phyloP scores from a whole-genome alignment of 345 rosid species.

The Moringa oleifera region DNA sequence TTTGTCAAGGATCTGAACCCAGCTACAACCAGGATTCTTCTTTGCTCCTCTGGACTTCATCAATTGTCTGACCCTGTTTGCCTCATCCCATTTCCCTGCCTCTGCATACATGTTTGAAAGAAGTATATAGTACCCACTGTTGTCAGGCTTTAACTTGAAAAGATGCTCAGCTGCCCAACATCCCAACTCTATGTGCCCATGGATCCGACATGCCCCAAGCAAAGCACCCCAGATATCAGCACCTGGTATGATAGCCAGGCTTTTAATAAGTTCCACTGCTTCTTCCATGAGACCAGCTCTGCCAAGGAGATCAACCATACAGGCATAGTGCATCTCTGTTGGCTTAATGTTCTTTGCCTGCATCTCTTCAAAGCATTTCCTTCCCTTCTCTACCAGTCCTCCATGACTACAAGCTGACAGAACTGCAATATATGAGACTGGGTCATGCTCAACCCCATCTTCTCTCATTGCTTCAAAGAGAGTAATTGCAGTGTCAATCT shows the following conservation, averaged over 20 bases:
- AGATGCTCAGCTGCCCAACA: conserved; percentile 47
- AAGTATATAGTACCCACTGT: conserved; percentile 40
- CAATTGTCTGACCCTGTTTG: conserved; percentile 31
- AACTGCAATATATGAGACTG: conserved; percentile 43
- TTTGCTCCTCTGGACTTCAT: conserved; percentile 44
- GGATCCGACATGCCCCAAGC: conserved; percentile 45
- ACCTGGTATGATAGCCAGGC: conserved; percentile 29
- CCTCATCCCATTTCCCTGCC: conserved; percentile 54
- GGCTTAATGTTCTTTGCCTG: conserved; percentile 24
- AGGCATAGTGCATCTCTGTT: conserved; percentile 42
- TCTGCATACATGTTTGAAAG: conserved; percentile 48
- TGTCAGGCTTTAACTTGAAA: conserved; percentile 45
- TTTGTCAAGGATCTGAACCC: conserved; percentile 19
- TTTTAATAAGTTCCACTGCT: conserved; percentile 28
- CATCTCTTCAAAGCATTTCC: conserved; percentile 38
- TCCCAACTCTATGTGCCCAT: conserved; percentile 42
- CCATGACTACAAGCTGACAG: conserved; percentile 50
- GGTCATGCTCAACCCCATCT: conserved; percentile 30
- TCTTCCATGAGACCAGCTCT: conserved; percentile 45
- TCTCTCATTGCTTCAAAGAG: conserved; percentile 40
- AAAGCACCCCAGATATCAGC: conserved; percentile 50
- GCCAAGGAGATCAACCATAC: conserved; percentile 52
- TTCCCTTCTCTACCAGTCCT: conserved; percentile 40
- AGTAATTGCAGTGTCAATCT: conserved; percentile 26
- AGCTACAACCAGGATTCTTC: conserved; percentile 49